Conservation (phyloP, 495 filamentous ascomycete genomes). For the Tuber melanosporum region DNA sequence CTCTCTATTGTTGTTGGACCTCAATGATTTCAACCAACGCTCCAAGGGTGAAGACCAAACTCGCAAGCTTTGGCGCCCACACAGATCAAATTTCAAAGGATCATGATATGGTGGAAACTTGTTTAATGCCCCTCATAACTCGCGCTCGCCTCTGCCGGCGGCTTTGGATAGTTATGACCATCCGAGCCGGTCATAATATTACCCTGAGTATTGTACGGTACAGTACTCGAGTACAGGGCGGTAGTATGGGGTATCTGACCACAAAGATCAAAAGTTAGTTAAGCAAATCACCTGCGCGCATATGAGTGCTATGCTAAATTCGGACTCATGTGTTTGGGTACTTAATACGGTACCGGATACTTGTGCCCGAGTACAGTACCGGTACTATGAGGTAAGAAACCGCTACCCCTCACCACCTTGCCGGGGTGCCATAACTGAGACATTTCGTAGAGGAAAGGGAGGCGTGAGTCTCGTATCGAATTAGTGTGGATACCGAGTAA, state of each 20-base stretch:
- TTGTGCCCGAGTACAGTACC: background rate
- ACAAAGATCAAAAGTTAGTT: background rate
- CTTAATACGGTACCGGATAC: background rate
- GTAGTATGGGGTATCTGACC: background rate
- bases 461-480: background rate
- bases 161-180: background rate
- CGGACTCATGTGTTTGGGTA: background rate
- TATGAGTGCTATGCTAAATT: background rate
- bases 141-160: background rate
- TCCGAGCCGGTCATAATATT: background rate
- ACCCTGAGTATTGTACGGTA: background rate
- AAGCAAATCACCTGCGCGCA: background rate
- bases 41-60: background rate
- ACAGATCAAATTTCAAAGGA: background rate
- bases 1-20: background rate
- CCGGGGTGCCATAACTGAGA: background rate
- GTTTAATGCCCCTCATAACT: background rate
- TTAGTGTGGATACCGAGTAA: conserved; percentile 27
- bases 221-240: background rate
- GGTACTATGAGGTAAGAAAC: background rate
- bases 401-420: background rate
- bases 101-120: background rate
- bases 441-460: background rate
- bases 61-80: background rate
- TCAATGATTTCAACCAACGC: background rate